Evolutionary conservation across 2,329 filamentous ascomycete genomes (phyloP).

Genomic region (Sordariomycetes sp.): DNA sequence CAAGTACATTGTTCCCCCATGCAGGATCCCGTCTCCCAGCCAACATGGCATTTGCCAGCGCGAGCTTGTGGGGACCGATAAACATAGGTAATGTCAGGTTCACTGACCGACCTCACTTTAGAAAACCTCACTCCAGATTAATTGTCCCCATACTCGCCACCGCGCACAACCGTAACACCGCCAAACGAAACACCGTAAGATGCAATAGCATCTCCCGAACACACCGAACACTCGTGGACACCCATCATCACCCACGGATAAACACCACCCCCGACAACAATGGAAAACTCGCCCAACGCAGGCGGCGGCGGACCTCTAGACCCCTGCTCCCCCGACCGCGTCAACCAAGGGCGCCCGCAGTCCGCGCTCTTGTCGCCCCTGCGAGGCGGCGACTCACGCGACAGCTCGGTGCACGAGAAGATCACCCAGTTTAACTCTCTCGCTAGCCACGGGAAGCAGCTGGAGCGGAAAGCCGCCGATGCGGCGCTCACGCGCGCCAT

Average conservation of each 20-base stretch:
- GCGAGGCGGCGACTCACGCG: conserved; percentile 27
- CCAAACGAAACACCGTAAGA: background rate
- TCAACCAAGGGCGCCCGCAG: conserved; percentile 32
- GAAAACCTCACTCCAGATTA: background rate
- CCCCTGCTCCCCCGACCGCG: conserved; percentile 43
- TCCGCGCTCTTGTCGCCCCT: conserved; percentile 21
- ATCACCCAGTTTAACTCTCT: conserved; percentile 63
- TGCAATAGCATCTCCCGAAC: background rate
- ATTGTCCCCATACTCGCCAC: background rate
- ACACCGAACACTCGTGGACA: background rate
- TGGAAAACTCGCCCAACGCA: conserved; percentile 3
- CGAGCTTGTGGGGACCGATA: background rate
- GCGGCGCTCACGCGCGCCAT: conserved; percentile 53
- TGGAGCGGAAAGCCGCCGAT: conserved; percentile 52
- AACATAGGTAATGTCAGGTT: background rate
- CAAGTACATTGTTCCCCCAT: background rate
- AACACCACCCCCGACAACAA: background rate
- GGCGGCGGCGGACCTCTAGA: background rate
- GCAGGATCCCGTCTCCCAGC: background rate
- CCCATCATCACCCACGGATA: background rate
- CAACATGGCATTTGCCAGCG: background rate
- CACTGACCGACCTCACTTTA: background rate
- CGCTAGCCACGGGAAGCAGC: conserved; percentile 43
- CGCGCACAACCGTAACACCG: background rate
- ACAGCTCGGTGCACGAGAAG: conserved; percentile 51